phyloP scores from a whole-genome alignment of 208 protist genomes.

The Angomonas ambiguus region DNA sequence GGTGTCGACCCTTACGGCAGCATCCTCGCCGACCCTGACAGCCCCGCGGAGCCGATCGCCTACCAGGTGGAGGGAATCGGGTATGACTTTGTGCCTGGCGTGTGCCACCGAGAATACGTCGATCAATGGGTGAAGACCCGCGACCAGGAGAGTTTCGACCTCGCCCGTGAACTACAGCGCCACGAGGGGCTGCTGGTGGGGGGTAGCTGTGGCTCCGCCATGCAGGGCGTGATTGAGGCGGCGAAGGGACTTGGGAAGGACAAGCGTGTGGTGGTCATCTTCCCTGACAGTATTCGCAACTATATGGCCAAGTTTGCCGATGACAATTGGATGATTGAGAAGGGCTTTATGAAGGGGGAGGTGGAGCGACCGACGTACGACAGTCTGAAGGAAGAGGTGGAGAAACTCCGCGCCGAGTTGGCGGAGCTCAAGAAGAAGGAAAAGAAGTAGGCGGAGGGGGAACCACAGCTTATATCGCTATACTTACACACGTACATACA shows the following conservation, averaged over 20 bases:
- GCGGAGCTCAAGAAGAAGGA: constrained; percentile 46
- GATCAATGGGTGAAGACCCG: constrained; percentile 93
- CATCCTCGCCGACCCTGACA: constrained; percentile 91
- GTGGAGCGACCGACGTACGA: constrained; percentile 80
- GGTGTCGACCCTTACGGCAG: constrained; percentile 96
- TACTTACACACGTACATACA: neutral
- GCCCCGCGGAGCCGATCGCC: constrained; percentile 20
- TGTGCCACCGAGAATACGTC: constrained; percentile 88
- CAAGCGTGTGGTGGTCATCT: constrained; percentile 93
- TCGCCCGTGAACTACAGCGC: constrained; percentile 90
- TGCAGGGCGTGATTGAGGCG: constrained; percentile 88
- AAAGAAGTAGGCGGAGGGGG: constrained; percentile 13
- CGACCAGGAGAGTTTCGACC: constrained; percentile 93
- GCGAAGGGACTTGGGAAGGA: constrained; percentile 87
- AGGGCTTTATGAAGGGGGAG: constrained; percentile 83
- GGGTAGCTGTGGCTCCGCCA: constrained; percentile 91
- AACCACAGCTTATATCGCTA: neutral
- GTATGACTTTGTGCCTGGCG: constrained; percentile 97
- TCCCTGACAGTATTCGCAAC: constrained; percentile 96
- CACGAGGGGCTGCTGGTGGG: constrained; percentile 96
- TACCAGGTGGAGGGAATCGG: constrained; percentile 98
- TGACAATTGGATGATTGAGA: constrained; percentile 95
- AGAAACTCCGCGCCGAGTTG: constrained; percentile 53
- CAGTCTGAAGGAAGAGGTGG: constrained; percentile 46
- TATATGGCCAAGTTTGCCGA: constrained; percentile 97